These are phyloP conservation scores for Starmera quercuum DNA, from an alignment of 805 yeast species.

Conservation along the genomic window DNA sequence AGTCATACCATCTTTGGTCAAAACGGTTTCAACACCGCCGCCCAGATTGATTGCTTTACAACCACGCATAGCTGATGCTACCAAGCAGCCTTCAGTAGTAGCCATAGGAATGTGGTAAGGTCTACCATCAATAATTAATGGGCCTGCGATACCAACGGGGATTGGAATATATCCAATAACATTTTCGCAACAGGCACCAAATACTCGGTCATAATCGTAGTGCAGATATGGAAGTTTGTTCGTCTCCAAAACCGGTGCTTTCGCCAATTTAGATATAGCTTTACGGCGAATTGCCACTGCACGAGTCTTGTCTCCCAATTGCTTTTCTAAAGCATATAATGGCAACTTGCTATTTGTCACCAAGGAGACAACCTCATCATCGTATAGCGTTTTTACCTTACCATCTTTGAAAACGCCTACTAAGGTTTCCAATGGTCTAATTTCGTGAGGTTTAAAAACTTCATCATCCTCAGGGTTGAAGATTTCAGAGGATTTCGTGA, in stretches of 20 bases:
- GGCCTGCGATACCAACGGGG: constrained; percentile 98
- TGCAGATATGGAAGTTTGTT: constrained; percentile 68
- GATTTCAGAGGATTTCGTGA: constrained; percentile 15
- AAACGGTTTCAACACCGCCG: constrained; percentile 89
- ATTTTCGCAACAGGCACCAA: constrained; percentile 98
- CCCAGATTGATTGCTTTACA: constrained; percentile 97
- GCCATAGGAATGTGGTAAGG: constrained; percentile 97
- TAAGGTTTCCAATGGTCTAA: constrained; percentile 60
- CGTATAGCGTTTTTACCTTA: constrained; percentile 50
- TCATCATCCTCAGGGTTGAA: constrained; percentile 29
- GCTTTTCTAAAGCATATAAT: constrained; percentile 89
- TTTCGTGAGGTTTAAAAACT: constrained; percentile 18
- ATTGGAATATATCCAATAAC: constrained; percentile 95
- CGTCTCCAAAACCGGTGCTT: constrained; percentile 71
- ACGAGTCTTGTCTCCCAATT: constrained; percentile 78
- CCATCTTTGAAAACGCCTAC: constrained; percentile 62
- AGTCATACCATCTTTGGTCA: constrained; percentile 97
- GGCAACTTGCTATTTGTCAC: constrained; percentile 78
- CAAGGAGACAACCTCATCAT: constrained; percentile 69
- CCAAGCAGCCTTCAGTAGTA: constrained; percentile 97
- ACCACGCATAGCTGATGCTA: constrained; percentile 98
- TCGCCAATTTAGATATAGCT: constrained; percentile 78
- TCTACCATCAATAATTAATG: constrained; percentile 81
- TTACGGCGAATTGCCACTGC: constrained; percentile 92
- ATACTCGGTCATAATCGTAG: constrained; percentile 92